phyloP scores from a whole-genome alignment of 1,139 yeast species.

The Geotrichum aggregatum region DNA sequence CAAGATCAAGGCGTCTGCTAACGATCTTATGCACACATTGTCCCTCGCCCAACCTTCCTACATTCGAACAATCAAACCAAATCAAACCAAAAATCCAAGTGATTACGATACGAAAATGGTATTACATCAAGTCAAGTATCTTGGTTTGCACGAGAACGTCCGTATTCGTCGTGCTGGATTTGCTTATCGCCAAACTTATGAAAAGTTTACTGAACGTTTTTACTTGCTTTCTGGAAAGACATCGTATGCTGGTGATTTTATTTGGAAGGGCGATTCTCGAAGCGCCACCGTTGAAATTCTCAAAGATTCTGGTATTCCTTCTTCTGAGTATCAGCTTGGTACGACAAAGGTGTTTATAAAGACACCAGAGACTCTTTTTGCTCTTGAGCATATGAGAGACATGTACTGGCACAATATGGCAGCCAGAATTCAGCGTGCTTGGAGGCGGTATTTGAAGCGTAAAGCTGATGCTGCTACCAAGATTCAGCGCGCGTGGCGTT shows the following conservation, averaged over 20 bases:
- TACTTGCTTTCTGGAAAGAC: conserved; percentile 82
- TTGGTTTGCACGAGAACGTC: conserved; percentile 95
- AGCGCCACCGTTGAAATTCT: conserved; percentile 79
- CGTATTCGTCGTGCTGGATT: conserved; percentile 98
- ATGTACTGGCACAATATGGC: conserved; percentile 99
- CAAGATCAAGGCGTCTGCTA: conserved; percentile 88
- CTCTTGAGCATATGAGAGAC: conserved; percentile 93
- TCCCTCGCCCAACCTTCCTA: conserved; percentile 91
- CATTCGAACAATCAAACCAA: conserved; percentile 96
- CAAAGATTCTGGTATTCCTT: conserved; percentile 74
- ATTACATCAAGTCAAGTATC: conserved; percentile 89
- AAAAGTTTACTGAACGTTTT: conserved; percentile 94
- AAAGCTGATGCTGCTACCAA: conserved; percentile 83
- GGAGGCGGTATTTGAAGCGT: conserved; percentile 71
- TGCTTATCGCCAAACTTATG: conserved; percentile 96
- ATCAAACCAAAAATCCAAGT: conserved; percentile 83
- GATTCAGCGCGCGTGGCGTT: conserved; percentile 80
- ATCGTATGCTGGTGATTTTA: conserved; percentile 97
- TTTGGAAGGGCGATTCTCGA: conserved; percentile 84
- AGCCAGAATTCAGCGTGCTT: conserved; percentile 92
- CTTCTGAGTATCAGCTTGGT: conserved; percentile 84
- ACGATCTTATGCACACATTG: conserved; percentile 80
- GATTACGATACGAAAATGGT: conserved; percentile 90
- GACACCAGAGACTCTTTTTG: conserved; percentile 94
- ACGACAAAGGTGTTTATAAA: conserved; percentile 92